A percentile compares a stretch with the other conserved stretches of the same genome.
Evolutionary conservation across 371 early-diverging fungal genomes (phyloP).

Genomic region (Mucor ambiguus): DNA sequence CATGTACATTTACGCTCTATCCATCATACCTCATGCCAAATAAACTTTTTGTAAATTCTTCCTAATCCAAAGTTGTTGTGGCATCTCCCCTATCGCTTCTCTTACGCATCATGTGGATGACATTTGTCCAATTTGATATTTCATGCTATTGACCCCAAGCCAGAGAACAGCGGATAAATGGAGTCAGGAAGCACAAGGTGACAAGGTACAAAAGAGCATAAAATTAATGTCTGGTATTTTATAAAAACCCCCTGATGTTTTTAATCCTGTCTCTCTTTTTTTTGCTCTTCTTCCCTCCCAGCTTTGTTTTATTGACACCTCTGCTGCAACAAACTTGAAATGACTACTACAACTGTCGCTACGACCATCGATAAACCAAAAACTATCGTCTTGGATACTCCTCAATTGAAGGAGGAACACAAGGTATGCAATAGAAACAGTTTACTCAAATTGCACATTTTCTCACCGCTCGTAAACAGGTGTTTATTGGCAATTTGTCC

Average conservation of each 20-base stretch:
- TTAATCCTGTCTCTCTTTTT: neutral
- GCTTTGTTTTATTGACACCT: neutral
- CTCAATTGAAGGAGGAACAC: neutral
- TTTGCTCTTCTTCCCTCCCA: neutral
- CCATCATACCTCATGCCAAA: neutral
- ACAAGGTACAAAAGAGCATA: neutral
- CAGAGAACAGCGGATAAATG: neutral
- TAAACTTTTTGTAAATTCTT: conserved; percentile 1
- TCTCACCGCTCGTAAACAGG: conserved; percentile 42
- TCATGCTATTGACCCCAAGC: conserved; percentile 5
- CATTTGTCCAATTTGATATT: neutral
- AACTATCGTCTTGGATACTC: neutral
- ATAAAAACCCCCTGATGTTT: conserved; percentile 1
- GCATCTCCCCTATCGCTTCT: neutral
- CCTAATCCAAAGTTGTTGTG: neutral
- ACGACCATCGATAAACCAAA: conserved; percentile 2
- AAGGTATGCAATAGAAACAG: neutral
- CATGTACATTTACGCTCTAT: neutral
- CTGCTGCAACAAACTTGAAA: neutral
- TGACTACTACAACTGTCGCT: neutral
- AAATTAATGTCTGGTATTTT: neutral
- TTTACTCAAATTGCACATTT: neutral
- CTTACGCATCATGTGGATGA: conserved; percentile 1
- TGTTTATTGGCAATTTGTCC: conserved; percentile 95
- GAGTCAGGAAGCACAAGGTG: neutral